phyloP scores from a whole-genome alignment of 306 rosid genomes.

The Leucaena leucocephala region DNA sequence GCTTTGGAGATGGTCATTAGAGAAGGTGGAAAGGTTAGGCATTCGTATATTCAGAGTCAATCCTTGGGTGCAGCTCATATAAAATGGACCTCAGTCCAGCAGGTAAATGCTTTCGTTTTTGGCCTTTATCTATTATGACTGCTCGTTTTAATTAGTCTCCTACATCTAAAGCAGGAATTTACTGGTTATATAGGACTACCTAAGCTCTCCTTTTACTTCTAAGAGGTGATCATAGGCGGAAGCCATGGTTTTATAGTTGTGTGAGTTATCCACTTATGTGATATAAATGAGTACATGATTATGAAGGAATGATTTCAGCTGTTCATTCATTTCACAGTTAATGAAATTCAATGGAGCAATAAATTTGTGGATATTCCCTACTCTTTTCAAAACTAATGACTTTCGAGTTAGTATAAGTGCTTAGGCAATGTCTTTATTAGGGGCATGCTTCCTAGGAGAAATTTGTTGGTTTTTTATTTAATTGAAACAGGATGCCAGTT shows the following conservation, averaged over 20 bases:
- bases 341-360: neutral
- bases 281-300: neutral
- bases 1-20: constrained; percentile 72
- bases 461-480: neutral
- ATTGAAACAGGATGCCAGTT: neutral
- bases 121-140: neutral
- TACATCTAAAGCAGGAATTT: neutral
- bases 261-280: constrained; percentile 5
- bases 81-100: constrained; percentile 88
- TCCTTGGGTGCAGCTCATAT: constrained; percentile 76
- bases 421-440: neutral
- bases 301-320: constrained; percentile 5
- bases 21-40: constrained; percentile 76
- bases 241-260: neutral
- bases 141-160: neutral
- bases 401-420: neutral
- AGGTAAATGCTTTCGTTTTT: constrained; percentile 48
- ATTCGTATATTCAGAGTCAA: constrained; percentile 89
- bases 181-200: neutral
- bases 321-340: constrained; percentile 8
- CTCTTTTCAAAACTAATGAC: neutral
- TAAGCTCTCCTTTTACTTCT: neutral
- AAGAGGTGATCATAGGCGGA: neutral
- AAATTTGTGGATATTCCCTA: neutral
- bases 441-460: neutral